Conservation (phyloP, 805 yeast genomes). For the Tetrapisispora arboricola region DNA sequence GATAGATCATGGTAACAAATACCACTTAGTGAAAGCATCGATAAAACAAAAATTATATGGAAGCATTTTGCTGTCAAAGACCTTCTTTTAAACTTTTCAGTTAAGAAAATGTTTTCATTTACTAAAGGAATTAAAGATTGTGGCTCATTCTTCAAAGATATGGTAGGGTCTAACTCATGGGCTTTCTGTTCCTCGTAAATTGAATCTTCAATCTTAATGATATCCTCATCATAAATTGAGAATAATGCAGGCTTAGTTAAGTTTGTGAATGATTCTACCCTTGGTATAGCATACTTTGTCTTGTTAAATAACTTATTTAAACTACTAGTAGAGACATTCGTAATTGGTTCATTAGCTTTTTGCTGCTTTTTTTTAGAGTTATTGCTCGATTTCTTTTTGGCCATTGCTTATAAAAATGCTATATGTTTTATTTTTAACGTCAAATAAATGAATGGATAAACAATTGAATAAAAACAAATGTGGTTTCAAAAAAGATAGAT, state of each 20-base stretch:
- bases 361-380: not conserved
- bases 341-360: not conserved
- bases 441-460: too few relatives aligned
- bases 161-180: slow-evolving; percentile 1
- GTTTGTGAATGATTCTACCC: slow-evolving; percentile 33
- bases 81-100: not conserved
- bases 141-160: not conserved
- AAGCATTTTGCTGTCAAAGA: slow-evolving; percentile 3
- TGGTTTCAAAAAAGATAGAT: too few relatives aligned
- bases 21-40: slow-evolving; percentile 36
- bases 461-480: too few relatives aligned
- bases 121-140: not conserved
- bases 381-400: slow-evolving; percentile 1
- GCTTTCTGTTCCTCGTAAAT: slow-evolving; percentile 26
- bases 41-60: slow-evolving; percentile 11
- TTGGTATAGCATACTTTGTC: slow-evolving; percentile 2
- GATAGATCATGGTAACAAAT: slow-evolving; percentile 44
- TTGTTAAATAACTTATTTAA: not conserved
- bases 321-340: slow-evolving; percentile 1
- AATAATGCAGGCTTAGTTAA: slow-evolving; percentile 43
- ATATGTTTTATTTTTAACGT: too few relatives aligned
- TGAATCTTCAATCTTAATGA: slow-evolving; percentile 18
- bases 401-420: not conserved
- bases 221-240: slow-evolving; percentile 39
- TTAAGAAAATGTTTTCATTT: not conserved